Percentiles rank a stretch among this genome's conserved stretches.
phyloP scores from a whole-genome alignment of 1,284 basidiomycete species.

The Agaricales sp. region DNA sequence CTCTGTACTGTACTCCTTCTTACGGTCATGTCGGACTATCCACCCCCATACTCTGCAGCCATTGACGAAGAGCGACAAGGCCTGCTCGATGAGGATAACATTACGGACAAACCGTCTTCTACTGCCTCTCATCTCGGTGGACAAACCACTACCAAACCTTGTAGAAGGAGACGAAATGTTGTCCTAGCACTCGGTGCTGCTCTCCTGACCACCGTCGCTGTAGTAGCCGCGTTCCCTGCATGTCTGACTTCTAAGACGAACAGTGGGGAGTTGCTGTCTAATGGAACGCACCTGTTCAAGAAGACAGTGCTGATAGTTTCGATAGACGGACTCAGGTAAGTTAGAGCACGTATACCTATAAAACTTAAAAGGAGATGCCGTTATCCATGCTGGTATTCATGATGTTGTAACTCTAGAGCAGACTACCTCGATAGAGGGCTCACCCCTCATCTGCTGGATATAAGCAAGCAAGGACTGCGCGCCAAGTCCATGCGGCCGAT shows the following conservation, averaged over 20 bases:
- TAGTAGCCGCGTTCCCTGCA: background rate
- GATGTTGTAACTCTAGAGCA: constrained; percentile 40
- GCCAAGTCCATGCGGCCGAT: constrained; percentile 80
- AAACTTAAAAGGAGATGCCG: too few relatives aligned
- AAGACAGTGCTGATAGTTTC: constrained; percentile 78
- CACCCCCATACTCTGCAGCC: background rate
- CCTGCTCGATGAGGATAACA: background rate
- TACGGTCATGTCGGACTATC: background rate
- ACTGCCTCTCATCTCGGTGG: background rate
- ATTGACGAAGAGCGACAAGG: background rate
- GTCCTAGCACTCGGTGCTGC: background rate
- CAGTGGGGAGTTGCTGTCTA: constrained; percentile 16
- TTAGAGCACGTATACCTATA: too few relatives aligned
- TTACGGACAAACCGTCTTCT: background rate
- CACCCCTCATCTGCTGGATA: constrained; percentile 71
- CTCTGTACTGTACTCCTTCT: too few relatives aligned
- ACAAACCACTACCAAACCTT: background rate
- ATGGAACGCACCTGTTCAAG: constrained; percentile 72
- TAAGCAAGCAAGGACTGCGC: constrained; percentile 71
- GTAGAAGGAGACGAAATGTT: background rate
- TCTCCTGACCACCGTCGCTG: background rate
- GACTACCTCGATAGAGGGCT: constrained; percentile 76
- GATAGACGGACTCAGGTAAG: constrained; percentile 75
- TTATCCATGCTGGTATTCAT: too few relatives aligned
- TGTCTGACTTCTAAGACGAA: background rate